Conservation (phyloP, 352 stramenopile genomes). For the Phytopythium boreale region DNA sequence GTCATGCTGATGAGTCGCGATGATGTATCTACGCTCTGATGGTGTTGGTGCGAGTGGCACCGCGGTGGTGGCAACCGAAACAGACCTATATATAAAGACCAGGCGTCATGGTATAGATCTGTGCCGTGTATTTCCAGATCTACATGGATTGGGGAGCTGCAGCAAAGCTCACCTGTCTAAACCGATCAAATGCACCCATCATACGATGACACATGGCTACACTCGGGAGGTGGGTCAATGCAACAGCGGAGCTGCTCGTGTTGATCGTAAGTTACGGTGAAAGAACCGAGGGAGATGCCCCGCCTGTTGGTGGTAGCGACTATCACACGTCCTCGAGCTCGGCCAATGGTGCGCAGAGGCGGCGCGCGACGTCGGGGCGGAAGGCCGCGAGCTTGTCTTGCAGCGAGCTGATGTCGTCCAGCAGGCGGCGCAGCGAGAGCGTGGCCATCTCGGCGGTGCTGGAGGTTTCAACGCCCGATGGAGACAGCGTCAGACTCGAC, state of each 20-base stretch:
- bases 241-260: no score
- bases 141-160: no score
- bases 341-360: slow-evolving; percentile 37
- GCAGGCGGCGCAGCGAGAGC: slow-evolving; percentile 42
- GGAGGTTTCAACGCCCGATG: neutral
- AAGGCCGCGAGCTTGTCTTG: slow-evolving; percentile 48
- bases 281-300: no score
- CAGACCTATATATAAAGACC: neutral
- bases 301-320: no score
- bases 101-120: neutral
- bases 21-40: neutral
- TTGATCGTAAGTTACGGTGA: no score
- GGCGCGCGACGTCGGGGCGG: slow-evolving; percentile 50
- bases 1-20: slow-evolving; percentile 35
- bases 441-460: slow-evolving; percentile 8
- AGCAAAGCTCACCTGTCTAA: slow-evolving; percentile 6
- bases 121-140: no score
- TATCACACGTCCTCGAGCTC: slow-evolving; percentile 24
- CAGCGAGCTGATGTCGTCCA: slow-evolving; percentile 40
- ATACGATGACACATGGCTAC: neutral
- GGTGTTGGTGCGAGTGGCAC: neutral
- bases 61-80: neutral
- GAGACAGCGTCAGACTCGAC: neutral
- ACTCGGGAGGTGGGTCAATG: neutral
- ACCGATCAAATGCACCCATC: slow-evolving; percentile 7